Evolutionary conservation across 176 grass and related monocot genomes (phyloP).

Genomic region (Eragrostis curvula): DNA sequence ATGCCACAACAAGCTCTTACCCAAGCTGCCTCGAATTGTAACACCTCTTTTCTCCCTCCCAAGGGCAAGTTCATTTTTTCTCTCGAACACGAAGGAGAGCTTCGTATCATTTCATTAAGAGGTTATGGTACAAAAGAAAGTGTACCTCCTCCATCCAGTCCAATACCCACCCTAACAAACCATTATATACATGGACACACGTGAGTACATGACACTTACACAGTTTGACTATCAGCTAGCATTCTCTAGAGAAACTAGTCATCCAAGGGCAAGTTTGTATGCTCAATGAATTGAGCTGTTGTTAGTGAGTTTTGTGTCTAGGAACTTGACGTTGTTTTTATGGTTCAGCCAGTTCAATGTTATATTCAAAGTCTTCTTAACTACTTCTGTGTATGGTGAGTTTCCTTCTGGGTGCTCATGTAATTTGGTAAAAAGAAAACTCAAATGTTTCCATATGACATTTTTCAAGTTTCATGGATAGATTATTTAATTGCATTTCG

Average conservation of each 20-base stretch:
- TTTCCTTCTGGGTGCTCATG: not conserved
- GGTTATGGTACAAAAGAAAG: too few species aligned
- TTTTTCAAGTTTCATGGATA: not conserved
- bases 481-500: not conserved
- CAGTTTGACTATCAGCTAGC: too few species aligned
- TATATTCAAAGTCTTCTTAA: not conserved
- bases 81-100: too few species aligned
- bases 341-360: not conserved
- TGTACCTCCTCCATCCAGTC: too few species aligned
- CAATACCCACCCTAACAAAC: too few species aligned
- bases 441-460: not conserved
- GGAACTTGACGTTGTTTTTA: not conserved
- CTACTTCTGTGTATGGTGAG: not conserved
- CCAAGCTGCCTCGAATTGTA: not conserved
- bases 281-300: constrained; percentile 13
- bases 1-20: too few species aligned
- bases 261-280: not conserved
- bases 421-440: too few species aligned
- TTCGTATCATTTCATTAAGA: too few species aligned
- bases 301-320: not conserved
- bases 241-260: too few species aligned
- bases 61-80: not conserved
- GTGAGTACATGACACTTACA: too few species aligned
- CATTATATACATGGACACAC: too few species aligned
- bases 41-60: not conserved